Base-by-base conservation (phyloP, 257 asterid species). In the Lavandula angustifolia region DNA sequence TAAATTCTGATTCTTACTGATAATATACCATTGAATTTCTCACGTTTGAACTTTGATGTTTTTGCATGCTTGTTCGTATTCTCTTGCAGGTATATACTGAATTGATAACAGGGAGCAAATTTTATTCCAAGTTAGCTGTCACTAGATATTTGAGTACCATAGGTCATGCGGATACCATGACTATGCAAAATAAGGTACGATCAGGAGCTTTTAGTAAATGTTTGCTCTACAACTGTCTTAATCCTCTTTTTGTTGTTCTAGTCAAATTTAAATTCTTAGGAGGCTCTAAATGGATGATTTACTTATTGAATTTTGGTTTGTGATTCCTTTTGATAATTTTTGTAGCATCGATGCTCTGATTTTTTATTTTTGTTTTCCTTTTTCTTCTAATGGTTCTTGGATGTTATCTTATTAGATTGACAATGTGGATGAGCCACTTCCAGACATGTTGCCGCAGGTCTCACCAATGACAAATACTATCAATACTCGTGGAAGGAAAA, bases 51-150 rank as follows among this genome's bases (percentile, higher is more conserved):
- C n/a, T n/a, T n/a, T n/a, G 40, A 32, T 9, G 0, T 65, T 7
- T 53, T 4, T 72, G 46, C 17, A n/a, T 60, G 43, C 14, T 70
- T 29, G 9, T 67, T 48, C 52, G 51, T 44, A 40, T 47, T 1
- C 61, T 57, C 54, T 60, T 84, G 76, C 84, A 88, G 96, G 70
- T 73, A 51, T 88, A 86, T 73, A 70, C 68, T 54, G 86, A 84
- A 31, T 70, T 69, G 62, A 66, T 78, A 40, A 67, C 85, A 60
- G 88, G 85, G 57, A 68, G 13, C 75, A 84, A 63, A 75, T 80
- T 79, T 63, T 80, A 82, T 75, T 84, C 96, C 13, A 80, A 75
- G 80, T 71, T 77, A 52, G 69, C 81, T 57, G 87, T 84, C 42
- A 31, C 68, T 48, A 71, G 61, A 76, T 81, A 84, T 68, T 68